Evolutionary conservation across 208 protist species (phyloP), one percentile per base, ranked within the genome.

Genomic region (Jaenimonas drosophilae): DNA sequence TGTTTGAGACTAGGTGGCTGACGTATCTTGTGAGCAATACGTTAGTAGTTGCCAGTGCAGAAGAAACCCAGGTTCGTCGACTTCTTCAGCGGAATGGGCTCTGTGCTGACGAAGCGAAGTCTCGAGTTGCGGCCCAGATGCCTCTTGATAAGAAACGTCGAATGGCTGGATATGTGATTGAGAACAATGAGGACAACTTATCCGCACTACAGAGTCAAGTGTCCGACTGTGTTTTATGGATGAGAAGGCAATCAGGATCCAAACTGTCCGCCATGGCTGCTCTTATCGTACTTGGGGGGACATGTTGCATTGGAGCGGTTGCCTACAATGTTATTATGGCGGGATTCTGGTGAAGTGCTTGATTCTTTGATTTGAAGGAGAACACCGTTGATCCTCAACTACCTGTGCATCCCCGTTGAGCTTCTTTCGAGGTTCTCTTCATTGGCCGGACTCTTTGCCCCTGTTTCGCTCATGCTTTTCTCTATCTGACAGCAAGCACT

Each of bases 1-100:
- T 95, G 24, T 94, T 86, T 43, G 84, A 93, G 46, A 86, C 85
- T 7, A 66, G 67, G n/a, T 60, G 70, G 19, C 86, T 94, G 49
- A 78, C 63, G 12, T 74, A 61, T 52, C 83, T 90, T 44, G 64
- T 94, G 27, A 84, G 74, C 52, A 42, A 30, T 24, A 55, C 61
- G 0, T 39, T 87, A 0, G 82, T 94, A 19, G 80, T 95, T 20
- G 60, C 66, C 23, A 84, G 73, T 54, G 61, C 54, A 0, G 63
- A 82, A 59, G 59, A 56, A 29, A 33, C 57, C 19, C 88, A 95
- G 56, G 36, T 91, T 21, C 37, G 51, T 33, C 76, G 88, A 2
- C 61, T 95, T 11, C 37, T 34, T 14, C 36, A 38, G 14, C 71
- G 84, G 29, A 85, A 90, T 42, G 48, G 49, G 4, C 54, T 85